phyloP scores from a whole-genome alignment of 495 filamentous ascomycete species.

The Penicillium canescens region DNA sequence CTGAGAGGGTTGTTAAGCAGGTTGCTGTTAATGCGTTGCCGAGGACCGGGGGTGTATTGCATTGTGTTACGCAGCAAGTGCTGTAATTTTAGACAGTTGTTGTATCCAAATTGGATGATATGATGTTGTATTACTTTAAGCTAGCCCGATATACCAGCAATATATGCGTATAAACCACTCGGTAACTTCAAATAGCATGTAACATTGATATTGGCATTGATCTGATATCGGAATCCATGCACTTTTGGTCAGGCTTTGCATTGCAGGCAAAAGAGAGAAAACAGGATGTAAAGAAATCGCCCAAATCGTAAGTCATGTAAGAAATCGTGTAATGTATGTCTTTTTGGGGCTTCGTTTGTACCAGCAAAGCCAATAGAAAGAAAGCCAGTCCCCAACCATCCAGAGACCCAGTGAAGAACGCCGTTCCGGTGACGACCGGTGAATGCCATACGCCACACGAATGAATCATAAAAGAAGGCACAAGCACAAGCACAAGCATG shows the following conservation, averaged over 20 bases:
- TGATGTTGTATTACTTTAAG: background rate
- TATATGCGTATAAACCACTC: no score
- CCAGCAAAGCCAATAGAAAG: constrained; percentile 2
- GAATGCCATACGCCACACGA: constrained; percentile 1
- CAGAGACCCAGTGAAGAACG: background rate
- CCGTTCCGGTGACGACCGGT: constrained; percentile 8
- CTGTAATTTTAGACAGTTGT: constrained; percentile 9
- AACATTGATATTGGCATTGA: background rate
- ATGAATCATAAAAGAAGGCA: constrained; percentile 2
- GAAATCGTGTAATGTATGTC: constrained; percentile 11
- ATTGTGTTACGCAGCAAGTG: constrained; percentile 38
- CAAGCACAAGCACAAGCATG: background rate
- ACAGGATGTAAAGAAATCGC: background rate
- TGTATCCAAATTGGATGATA: no score
- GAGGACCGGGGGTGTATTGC: constrained; percentile 32
- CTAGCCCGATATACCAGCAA: no score
- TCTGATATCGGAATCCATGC: no score
- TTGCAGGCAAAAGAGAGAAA: constrained; percentile 1
- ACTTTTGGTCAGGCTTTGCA: no score
- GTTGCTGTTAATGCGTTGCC: constrained; percentile 30
- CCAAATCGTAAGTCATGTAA: constrained; percentile 6
- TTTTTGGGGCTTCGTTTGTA: constrained; percentile 10
- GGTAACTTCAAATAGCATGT: background rate
- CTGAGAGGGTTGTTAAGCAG: constrained; percentile 25
- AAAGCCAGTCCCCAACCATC: background rate